Base-by-base conservation (phyloP, 306 rosid species). In the Oxytropis ochrocephala region DNA sequence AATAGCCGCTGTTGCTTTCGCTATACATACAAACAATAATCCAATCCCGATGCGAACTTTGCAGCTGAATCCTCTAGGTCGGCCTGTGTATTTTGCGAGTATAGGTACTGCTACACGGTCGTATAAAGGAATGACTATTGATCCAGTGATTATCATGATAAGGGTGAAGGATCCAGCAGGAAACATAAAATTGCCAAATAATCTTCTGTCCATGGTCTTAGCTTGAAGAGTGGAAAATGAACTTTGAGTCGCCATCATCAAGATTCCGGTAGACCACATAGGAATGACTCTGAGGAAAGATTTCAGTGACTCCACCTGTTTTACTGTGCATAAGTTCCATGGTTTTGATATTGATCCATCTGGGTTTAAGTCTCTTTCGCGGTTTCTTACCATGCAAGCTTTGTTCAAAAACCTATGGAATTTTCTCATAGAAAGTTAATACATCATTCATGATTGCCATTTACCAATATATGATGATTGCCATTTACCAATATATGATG, bases 251-350 rank as follows among this genome's bases (percentile, higher is more conserved):
- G 10, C 74, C 82, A 76, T 61, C 71, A 81, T 50, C 4, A 78
- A n/a, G 64, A 84, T 63, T 55, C 85, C 75, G 0, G 88, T 78
- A 36, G 88, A 71, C 81, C 88, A 84, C 70, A 84, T 81, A 6
- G 85, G 85, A 38, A 84, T 53, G 50, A 81, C 69, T 75, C 75
- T 68, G 2, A 84, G n/a, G 64, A 78, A 49, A 3, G 75, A 47
- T 70, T 84, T 84, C 57, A 81, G 73, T 35, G 80, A 81, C 46
- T 84, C 88, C 29, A 86, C 85, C 76, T 86, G 80, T 56, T 72
- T 71, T 5, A 86, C 81, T 5, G 87, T 77, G 82, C 91, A 86
- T 24, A 79, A 60, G 54, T 53, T 81, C 91, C 85, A 79, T 19
- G 88, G 83, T 19, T 84, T 62, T 19, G 74, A 66, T 66, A 76